Base-by-base conservation (phyloP, 2,329 filamentous ascomycete species). In the Penicillium sp. region DNA sequence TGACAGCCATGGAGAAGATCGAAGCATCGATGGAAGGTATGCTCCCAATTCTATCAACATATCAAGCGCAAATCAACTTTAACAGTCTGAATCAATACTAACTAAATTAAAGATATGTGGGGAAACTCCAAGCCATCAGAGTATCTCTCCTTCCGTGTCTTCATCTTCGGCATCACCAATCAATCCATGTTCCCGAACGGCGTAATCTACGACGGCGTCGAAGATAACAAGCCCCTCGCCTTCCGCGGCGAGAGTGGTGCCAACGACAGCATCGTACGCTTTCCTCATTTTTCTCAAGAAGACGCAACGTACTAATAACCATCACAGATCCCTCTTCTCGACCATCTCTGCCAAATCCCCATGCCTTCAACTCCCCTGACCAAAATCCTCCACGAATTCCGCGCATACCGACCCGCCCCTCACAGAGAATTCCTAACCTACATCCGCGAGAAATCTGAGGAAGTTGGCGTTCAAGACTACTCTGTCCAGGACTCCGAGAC, bases 171-270 rank as follows among this genome's bases (percentile, higher is more conserved):
- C 66, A 96, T 97, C 75, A 96, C 91, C 1, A 89, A 86, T 48
- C 93, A 97, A 76, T 88, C 86, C 68, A 96, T 97, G 92, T 97
- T 97, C 75, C 93, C 93, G 9, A 81, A 93, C 61, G 93, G 93
- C 9, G 93, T 97, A 8, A 77, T 96, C 47, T 97, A 97, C 73
- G 89, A 96, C 72, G 92, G 91, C 9, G 84, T 93, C 59, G 88
- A 88, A 63, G 86, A 89, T 58, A 72, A 76, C 63, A 80, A 90
- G 70, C 89, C 90, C 4, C 78, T 91, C 73, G 88, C 84, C 55
- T 97, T 97, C 84, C 88, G 93, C 31, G 93, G 93, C 64, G 93
- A 97, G 78, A 92, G 88, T 49, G 93, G 93, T 44, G 93, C 93
- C 64, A 97, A 97, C 72, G 93, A 98, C 78, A 90, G 88, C 77